Evolutionary conservation across 1,284 basidiomycete genomes (phyloP), one percentile per base, ranked within the genome.

Genomic region (Nidula niveotomentosa): DNA sequence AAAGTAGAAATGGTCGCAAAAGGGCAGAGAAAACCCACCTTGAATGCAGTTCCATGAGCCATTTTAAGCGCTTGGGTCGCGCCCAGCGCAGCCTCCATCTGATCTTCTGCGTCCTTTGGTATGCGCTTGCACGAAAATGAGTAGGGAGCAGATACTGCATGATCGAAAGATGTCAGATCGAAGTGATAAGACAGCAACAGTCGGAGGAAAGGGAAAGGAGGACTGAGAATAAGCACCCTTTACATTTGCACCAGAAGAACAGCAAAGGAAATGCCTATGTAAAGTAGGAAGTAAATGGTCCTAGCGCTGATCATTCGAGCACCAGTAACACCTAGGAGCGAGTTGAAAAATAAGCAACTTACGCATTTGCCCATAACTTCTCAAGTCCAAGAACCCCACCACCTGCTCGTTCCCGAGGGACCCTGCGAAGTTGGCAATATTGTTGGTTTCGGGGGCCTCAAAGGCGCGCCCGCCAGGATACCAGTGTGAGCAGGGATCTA

Each of bases 361-460:
- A 93, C 91, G 67, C 77, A 92, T 85, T 68, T 96, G 92, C 0
- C 92, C 92, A 65, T 94, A 95, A 61, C 84, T 88, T 60, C 94
- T 80, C 55, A 95, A 66, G 69, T 94, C 92, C 18, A 95, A 58
- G 64, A 90, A 94, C 1, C 77, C 81, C 8, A 78, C 69, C 15
- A 85, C 66, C 23, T 23, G 23, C 23, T 23, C 23, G 56, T 79
- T 72, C 15, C 80, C 76, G 18, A 83, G 77, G 33, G 77, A 80
- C 6, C 73, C 76, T 48, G 93, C 74, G 64, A 86, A 93, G 58
- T 86, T 81, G 1, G 87, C 86, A 55, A 95, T 80, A 52, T 86
- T 89, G 63, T 82, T 84, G 3, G 88, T 85, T 69, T 96, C 93
- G 1, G 82, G 80, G 0, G 91, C 80, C 65, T 92, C 82, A 68